These are phyloP conservation scores for Neonectria coccinea DNA, from an alignment of 2,329 filamentous ascomycete genomes.

Conservation along the genomic window DNA sequence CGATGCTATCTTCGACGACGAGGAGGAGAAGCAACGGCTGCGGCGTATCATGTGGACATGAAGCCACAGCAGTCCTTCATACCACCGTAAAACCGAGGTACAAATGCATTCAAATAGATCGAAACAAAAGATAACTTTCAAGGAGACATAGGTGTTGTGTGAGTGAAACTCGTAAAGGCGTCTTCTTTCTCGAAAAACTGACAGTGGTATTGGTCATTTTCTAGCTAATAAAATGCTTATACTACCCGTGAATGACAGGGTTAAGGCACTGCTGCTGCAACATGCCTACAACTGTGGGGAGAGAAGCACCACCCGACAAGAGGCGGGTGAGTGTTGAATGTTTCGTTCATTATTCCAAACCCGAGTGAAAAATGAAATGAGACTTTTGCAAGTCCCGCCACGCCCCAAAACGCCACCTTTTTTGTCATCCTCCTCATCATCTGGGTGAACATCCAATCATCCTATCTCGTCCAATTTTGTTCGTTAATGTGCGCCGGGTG, in stretches of 20 bases:
- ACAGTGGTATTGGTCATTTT: constrained; percentile 28
- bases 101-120: neutral
- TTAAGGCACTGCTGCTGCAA: constrained; percentile 18
- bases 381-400: constrained; percentile 14
- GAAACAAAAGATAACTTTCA: neutral
- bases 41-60: constrained; percentile 61
- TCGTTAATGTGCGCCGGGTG: constrained; percentile 50
- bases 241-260: constrained; percentile 10
- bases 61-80: neutral
- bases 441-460: constrained; percentile 17
- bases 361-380: constrained; percentile 12
- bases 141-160: too few relatives aligned
- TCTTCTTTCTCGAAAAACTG: neutral
- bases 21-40: constrained; percentile 70
- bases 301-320: constrained; percentile 17
- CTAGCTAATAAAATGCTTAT: constrained; percentile 22
- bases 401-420: constrained; percentile 31
- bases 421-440: constrained; percentile 18
- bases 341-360: constrained; percentile 26
- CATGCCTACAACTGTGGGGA: constrained; percentile 26
- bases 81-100: neutral
- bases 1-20: constrained; percentile 74
- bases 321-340: constrained; percentile 17
- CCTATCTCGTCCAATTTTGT: constrained; percentile 15
- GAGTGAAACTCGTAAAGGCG: neutral